phyloP scores from a whole-genome alignment of 306 rosid species.

The Acacia acuminata region DNA sequence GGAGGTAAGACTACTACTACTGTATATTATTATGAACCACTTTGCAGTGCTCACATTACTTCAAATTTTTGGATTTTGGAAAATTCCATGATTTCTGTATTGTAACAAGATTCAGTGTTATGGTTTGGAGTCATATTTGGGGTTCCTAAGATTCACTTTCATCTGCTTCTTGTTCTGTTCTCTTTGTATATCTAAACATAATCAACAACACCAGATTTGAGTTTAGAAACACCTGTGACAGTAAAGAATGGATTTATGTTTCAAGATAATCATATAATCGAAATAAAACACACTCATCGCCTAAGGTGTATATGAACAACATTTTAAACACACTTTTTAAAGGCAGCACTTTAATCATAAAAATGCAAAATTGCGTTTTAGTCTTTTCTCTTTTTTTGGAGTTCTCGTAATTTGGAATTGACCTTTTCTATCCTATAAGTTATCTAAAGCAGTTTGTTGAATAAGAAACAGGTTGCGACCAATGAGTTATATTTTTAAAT shows the following conservation, averaged over 20 bases:
- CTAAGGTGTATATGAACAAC: neutral
- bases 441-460: neutral
- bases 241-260: neutral
- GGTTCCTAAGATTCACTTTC: neutral
- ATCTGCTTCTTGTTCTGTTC: conserved; percentile 2
- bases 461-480: neutral
- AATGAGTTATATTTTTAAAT: neutral
- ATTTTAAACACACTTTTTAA: neutral
- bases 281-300: neutral
- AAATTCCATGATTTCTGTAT: neutral
- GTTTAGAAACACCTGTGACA: neutral
- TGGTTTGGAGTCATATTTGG: conserved; percentile 7
- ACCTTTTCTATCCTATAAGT: neutral
- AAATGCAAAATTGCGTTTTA: neutral
- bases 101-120: neutral
- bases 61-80: neutral
- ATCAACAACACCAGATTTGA: neutral
- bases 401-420: neutral
- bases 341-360: neutral
- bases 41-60: neutral
- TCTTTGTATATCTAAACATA: conserved; percentile 3
- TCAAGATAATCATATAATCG: neutral
- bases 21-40: neutral
- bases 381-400: neutral
- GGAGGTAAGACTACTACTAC: too few relatives aligned